Evolutionary conservation across 345 rosid species (phyloP), one percentile per base, ranked within the genome.

Genomic region (Salix arbutifolia): DNA sequence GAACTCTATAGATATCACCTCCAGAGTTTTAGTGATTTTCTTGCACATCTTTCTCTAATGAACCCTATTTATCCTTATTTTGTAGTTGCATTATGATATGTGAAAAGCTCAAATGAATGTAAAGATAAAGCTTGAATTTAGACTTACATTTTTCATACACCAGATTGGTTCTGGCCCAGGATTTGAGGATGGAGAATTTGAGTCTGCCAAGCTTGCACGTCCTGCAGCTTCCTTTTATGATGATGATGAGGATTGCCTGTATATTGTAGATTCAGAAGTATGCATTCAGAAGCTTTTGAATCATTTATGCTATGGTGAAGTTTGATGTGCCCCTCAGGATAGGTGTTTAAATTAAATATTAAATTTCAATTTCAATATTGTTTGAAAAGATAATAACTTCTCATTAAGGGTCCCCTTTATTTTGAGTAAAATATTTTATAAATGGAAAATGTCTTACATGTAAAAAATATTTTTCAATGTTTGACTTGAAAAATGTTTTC

Each of bases 121-220:
- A 60, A 33, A 28, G 31, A 33, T 37, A 68, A 53, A 76, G 71
- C 84, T 83, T 72, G 80, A 81, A 74, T 80, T 76, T 76, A 69
- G 60, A 78, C 86, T 77, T 76, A 72, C 52, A 25, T 72, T 62
- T 70, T 83, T 85, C 83, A 67, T 89, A 75, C 87, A 78, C 80
- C 96, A 96, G 99, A 93, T 96, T 90, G 98, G 98, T 84, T 90
- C 96, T 81, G 85, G 80, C 84, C 97, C 94, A 78, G 99, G 99
- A 71, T 93, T 93, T 83, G 98, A 96, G 89, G 99, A 96, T 86
- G 99, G 98, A 48, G 96, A 89, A 71, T 92, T 96, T 60, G 97
- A 90, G 83, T 84, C 91, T 80, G 90, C 95, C 78, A 96, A 90
- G 90, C 86, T 96, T 82, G 44, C 86, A 67, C 89, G 94, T 62